Conservation (phyloP, 148 eudicot species). For the Cornus suecica region DNA sequence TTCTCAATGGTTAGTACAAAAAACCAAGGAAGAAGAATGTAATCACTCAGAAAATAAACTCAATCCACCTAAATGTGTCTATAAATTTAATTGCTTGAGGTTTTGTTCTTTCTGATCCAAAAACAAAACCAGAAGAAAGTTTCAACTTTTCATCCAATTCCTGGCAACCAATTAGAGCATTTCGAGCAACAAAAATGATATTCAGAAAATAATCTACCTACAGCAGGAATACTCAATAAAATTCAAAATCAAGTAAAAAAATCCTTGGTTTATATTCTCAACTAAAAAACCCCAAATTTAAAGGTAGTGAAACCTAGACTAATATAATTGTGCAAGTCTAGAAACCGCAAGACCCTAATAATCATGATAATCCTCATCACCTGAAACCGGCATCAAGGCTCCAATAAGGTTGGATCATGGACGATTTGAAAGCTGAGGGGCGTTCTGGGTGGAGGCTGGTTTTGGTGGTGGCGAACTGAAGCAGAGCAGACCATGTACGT, state of each 20-base stretch:
- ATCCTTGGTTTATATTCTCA: not conserved
- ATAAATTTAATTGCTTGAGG: not conserved
- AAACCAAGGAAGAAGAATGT: not conserved
- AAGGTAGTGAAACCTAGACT: not conserved
- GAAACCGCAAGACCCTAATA: not conserved
- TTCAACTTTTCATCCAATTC: not conserved
- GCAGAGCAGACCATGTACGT: no score
- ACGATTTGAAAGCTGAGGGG: slow-evolving; percentile 94
- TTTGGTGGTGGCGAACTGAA: no score
- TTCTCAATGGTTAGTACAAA: not conserved
- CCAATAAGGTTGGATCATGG: slow-evolving; percentile 74
- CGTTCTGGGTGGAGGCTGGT: no score
- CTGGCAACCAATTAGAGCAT: not conserved
- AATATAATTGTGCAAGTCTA: not conserved
- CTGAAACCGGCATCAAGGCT: slow-evolving; percentile 92
- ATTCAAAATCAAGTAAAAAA: not conserved
- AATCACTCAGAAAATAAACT: not conserved
- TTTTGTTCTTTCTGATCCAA: not conserved
- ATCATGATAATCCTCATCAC: slow-evolving; percentile 21
- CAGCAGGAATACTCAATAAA: not conserved
- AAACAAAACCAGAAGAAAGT: not conserved
- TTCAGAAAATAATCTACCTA: no score
- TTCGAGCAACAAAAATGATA: not conserved
- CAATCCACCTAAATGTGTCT: not conserved
- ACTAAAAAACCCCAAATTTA: not conserved